Base-by-base conservation (phyloP, 495 filamentous ascomycete species). In the Chaetomidium leptoderma region DNA sequence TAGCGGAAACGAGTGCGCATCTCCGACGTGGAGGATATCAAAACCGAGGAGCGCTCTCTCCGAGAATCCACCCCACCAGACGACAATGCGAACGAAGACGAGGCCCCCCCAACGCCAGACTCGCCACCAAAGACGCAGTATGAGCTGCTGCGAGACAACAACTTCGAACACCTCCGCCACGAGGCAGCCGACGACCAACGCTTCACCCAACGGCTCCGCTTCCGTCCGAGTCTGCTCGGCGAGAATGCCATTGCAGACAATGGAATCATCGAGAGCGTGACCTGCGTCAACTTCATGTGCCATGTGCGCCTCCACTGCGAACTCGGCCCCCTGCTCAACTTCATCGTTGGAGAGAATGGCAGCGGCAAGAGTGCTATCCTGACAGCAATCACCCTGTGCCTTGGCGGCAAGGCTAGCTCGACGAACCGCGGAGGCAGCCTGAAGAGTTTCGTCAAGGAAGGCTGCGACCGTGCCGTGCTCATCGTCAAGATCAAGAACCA, bases 321-420 rank as follows among this genome's bases (percentile, higher is more conserved):
- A 37, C 77, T 99, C 17, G 92, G 93, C 0, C 92, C 93, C 0
- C 78, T 96, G 6, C 93, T 97, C 62, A 99, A 97, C 70, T 99
- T 97, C 72, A 91, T 99, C 49, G 90, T 96, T 53, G 93, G 93
- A 3, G 90, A 95, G 66, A 99, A 99, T 70, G 93, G 93, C 39
- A 97, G 93, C 65, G 93, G 93, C n/a, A 99, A 99, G 75, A 97
- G 92, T 68, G 93, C 93, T 23, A 85, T 97, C 21, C 74, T 99
- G n/a, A 97, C 93, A 2, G 93, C 90, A 7, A 83, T 99, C 53
- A 97, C 91, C 0, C 77, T 99, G 30, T 97, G 95, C 64, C 78
- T 99, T 8, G 95, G 93, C 35, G 93, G 90, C 3, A 97, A 96
- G 69, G 90, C 92, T n/a, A 87, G 86, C 43, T 82, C 89, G 4